These are phyloP conservation scores for Lepraria neglecta DNA, from an alignment of 495 filamentous ascomycete species.

Conservation along the genomic window DNA sequence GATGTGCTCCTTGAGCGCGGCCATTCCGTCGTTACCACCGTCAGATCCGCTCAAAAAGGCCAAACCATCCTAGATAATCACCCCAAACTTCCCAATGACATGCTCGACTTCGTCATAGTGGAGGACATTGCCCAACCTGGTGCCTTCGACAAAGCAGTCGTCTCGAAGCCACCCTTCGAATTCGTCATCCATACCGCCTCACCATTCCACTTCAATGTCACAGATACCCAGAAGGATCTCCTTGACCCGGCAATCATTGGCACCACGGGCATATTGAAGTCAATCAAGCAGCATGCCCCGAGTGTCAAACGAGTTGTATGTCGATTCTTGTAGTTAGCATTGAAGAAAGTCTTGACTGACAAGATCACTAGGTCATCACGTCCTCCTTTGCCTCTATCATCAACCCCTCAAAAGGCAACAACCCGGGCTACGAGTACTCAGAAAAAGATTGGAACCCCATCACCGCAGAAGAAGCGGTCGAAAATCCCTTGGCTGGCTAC, in stretches of 20 bases:
- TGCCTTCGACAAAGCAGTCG: conserved; percentile 44
- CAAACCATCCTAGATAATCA: conserved; percentile 64
- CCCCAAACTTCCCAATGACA: conserved; percentile 49
- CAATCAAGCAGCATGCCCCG: conserved; percentile 68
- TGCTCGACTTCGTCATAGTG: conserved; percentile 71
- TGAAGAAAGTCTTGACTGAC: background rate
- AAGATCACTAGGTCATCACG: conserved; percentile 52
- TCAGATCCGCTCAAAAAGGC: conserved; percentile 74
- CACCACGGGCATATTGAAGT: conserved; percentile 70
- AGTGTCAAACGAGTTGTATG: conserved; percentile 64
- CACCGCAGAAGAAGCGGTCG: conserved; percentile 59
- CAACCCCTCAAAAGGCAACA: conserved; percentile 42
- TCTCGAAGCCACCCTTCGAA: conserved; percentile 65
- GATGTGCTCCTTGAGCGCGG: conserved; percentile 62
- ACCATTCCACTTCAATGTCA: conserved; percentile 70
- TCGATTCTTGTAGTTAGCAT: too few relatives aligned
- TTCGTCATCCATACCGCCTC: conserved; percentile 84
- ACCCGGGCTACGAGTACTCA: conserved; percentile 52
- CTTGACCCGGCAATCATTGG: conserved; percentile 48
- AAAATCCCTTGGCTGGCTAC: conserved; percentile 55
- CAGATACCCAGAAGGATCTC: conserved; percentile 71
- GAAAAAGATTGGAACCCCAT: conserved; percentile 82
- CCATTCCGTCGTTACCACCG: conserved; percentile 77
- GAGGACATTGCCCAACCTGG: conserved; percentile 64
- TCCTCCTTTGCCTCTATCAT: conserved; percentile 78